These are phyloP conservation scores for Talaromyces piceae DNA, from an alignment of 2,329 filamentous ascomycete species.

Conservation along the genomic window DNA sequence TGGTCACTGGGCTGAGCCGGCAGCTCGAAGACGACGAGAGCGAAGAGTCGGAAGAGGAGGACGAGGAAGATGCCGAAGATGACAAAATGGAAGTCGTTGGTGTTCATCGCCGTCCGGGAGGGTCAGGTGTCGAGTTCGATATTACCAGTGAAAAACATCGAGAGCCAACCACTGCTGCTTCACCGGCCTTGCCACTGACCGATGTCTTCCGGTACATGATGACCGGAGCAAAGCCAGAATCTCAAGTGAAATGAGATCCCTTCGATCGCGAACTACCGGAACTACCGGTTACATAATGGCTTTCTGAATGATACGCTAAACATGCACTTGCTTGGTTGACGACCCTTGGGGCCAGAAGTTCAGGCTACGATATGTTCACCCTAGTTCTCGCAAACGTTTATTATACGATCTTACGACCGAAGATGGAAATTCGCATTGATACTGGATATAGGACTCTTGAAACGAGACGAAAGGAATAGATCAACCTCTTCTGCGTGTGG, in stretches of 20 bases:
- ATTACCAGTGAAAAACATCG: constrained; percentile 21
- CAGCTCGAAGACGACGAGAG: constrained; percentile 49
- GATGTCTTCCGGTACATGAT: constrained; percentile 46
- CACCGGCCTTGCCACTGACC: constrained; percentile 35
- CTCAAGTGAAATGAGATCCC: constrained; percentile 12
- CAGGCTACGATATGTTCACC: too few species aligned
- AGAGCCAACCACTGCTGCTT: constrained; percentile 17
- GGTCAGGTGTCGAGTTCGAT: constrained; percentile 26
- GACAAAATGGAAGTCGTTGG: constrained; percentile 37
- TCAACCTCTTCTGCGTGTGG: constrained; percentile 49
- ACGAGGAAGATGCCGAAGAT: constrained; percentile 41
- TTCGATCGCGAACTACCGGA: too few species aligned
- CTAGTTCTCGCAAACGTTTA: too few species aligned
- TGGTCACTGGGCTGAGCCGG: constrained; percentile 62
- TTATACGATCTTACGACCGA: constrained; percentile 3
- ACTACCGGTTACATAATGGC: background rate
- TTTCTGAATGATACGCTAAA: background rate
- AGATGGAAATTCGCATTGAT: constrained; percentile 6
- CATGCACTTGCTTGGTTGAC: too few species aligned
- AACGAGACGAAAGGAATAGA: constrained; percentile 5
- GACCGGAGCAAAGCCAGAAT: constrained; percentile 33
- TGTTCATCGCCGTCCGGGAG: constrained; percentile 26
- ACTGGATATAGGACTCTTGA: background rate
- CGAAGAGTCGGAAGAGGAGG: constrained; percentile 43
- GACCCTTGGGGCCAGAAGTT: too few species aligned